Evolutionary conservation across 257 asterid genomes (phyloP).

Genomic region (Nicotiana tomentosiformis): DNA sequence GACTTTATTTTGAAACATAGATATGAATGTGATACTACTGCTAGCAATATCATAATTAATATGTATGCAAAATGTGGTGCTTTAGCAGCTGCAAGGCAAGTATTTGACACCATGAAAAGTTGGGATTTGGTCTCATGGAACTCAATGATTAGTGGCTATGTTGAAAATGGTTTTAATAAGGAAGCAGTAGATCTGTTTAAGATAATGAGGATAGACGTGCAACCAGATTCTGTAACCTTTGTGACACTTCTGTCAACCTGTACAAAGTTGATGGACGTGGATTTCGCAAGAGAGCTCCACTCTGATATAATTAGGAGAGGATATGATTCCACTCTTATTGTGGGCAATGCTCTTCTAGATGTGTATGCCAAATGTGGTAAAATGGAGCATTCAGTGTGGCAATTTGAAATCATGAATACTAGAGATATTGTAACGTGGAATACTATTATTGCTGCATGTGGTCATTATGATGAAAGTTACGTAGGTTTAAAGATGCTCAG

Average conservation of each 20-base stretch:
- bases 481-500: slow-evolving; percentile 61
- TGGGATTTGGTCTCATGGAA: slow-evolving; percentile 80
- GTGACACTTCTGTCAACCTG: slow-evolving; percentile 50
- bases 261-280: slow-evolving; percentile 22
- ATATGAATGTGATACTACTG: slow-evolving; percentile 39
- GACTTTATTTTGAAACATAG: slow-evolving; percentile 51
- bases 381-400: slow-evolving; percentile 49
- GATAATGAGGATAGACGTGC: slow-evolving; percentile 41
- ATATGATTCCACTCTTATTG: slow-evolving; percentile 38
- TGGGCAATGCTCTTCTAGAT: slow-evolving; percentile 69
- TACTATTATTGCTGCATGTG: slow-evolving; percentile 62
- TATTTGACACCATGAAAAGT: slow-evolving; percentile 51
- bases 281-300: slow-evolving; percentile 48
- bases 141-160: slow-evolving; percentile 56
- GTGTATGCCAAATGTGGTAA: slow-evolving; percentile 63
- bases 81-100: slow-evolving; percentile 39
- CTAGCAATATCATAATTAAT: slow-evolving; percentile 51
- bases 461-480: slow-evolving; percentile 37
- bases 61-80: slow-evolving; percentile 85
- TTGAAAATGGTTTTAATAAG: slow-evolving; percentile 32
- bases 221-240: slow-evolving; percentile 60
- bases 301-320: slow-evolving; percentile 59
- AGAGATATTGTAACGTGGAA: slow-evolving; percentile 75
- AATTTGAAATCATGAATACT: slow-evolving; percentile 56
- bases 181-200: slow-evolving; percentile 54